phyloP scores from a whole-genome alignment of 176 grass and related monocot genomes.

The Pontederia crassipes region DNA sequence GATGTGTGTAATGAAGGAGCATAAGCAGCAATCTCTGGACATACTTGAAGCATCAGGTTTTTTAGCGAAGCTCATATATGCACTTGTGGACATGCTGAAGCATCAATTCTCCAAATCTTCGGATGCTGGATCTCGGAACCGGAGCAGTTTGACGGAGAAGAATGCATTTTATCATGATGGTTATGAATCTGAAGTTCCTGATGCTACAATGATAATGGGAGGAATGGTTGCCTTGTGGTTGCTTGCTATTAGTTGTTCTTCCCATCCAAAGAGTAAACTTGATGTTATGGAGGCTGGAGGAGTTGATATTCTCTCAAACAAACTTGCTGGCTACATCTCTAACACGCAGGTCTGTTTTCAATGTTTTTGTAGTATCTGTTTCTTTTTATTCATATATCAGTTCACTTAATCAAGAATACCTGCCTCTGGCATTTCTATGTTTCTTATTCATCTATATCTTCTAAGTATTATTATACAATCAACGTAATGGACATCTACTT shows the following conservation, averaged over 20 bases:
- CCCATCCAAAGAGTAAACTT: constrained; percentile 45
- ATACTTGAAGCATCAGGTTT: constrained; percentile 54
- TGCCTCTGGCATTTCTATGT: no score
- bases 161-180: constrained; percentile 42
- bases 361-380: constrained; percentile 1
- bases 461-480: no score
- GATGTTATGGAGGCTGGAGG: constrained; percentile 69
- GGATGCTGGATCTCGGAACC: constrained; percentile 67
- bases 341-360: constrained; percentile 47
- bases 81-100: constrained; percentile 72
- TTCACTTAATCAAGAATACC: neutral
- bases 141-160: constrained; percentile 29
- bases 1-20: constrained; percentile 58
- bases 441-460: no score
- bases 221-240: constrained; percentile 71
- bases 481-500: no score
- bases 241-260: constrained; percentile 73
- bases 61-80: constrained; percentile 56
- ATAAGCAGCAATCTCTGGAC: constrained; percentile 45
- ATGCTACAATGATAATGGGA: constrained; percentile 50
- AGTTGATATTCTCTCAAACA: constrained; percentile 64
- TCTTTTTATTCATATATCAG: neutral
- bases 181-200: constrained; percentile 44
- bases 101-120: constrained; percentile 35
- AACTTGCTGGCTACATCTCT: constrained; percentile 53